Base-by-base conservation (phyloP, 2,329 filamentous ascomycete species). In the Emericellopsis atlantica region DNA sequence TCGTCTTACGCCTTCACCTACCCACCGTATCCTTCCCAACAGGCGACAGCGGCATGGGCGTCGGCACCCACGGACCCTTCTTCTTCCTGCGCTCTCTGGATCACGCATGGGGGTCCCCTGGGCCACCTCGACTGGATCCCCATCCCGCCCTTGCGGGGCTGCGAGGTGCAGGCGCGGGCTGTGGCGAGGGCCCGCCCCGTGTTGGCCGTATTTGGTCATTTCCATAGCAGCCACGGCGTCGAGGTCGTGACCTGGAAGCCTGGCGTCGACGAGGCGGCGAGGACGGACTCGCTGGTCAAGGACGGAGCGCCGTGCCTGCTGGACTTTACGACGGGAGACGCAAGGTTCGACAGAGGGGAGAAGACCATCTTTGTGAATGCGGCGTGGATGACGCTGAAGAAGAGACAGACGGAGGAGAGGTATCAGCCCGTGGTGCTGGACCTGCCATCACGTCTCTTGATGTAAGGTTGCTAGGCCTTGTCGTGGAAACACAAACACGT, bases 81-180 rank as follows among this genome's bases (percentile, higher is more conserved):
- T 29, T 29, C 26, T 29, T 76, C 83, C 49, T 81, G 79, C 0
- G 86, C 94, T 50, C 74, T 94, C 40, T 69, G 94, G 11, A 62
- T 94, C 36, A 93, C 88, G 1, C 88, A 94, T 53, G 79, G 77
- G 1, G 87, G 88, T 22, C 85, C 87, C 2, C 75, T 76, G 56
- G 69, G 77, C 53, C 85, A 94, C 54, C 67, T 79, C 29, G 81
- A 81, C 49, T 85, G 82, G 78, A 74, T 82, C 31, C 76, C 87
- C 11, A 78, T 75, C 46, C 88, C 88, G 0, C 67, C 67, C 11
- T 64, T 94, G 12, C 86, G 94, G 58, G 72, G 93, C 37, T 94
- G 90, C 56, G 72, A 78, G 22, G 74, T 76, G 44, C 85, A 93
- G 58, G 64, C 63, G 26, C 72, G 73, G 2, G 26, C 26, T 7